Evolutionary conservation across 805 yeast genomes (phyloP), one percentile per base, ranked within the genome.

Genomic region (Ogataea neopini): DNA sequence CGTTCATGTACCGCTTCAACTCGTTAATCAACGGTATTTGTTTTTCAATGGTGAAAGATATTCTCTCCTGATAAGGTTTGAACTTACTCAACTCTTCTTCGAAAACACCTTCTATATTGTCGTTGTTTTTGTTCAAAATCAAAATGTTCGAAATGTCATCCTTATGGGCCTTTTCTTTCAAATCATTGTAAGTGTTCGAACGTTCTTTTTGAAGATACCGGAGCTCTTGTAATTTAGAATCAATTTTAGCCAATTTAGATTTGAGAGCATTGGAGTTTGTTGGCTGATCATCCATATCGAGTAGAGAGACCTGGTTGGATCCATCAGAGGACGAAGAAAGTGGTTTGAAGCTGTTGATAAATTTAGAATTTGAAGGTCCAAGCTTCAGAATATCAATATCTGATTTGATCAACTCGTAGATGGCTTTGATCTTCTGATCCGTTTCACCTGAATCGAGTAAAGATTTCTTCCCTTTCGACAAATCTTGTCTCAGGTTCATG

Each of bases 61-160:
- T 69, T 45, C 95, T 78, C 2, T 76, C 73, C 43, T 81, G 81
- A 53, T 80, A 81, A 0, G 85, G 84, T 30, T 77, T 79, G 64
- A 89, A 92, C 65, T 92, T 92, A 42, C 75, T 78, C 52, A 92
- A 69, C 62, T 89, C 96, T 48, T 78, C 76, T 14, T 81, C 77
- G 61, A 91, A 90, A 11, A 86, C 62, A 4, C 51, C 66, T 8
- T 75, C 70, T 8, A 60, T 30, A 38, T 77, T 73, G 6, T 79
- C 80, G 4, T 80, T 69, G 28, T 57, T 48, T 9, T 63, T 54
- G 37, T 87, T 84, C 53, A 84, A 70, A 7, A 92, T 77, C 26
- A 92, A 72, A 10, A 84, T 71, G 44, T 84, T 83, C 0, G 96
- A 84, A 42, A 90, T 88, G 61, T 92, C 97, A 67, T 92, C 98